Evolutionary conservation across 768 basidiomycete genomes (phyloP).

Genomic region (Panus rudis): DNA sequence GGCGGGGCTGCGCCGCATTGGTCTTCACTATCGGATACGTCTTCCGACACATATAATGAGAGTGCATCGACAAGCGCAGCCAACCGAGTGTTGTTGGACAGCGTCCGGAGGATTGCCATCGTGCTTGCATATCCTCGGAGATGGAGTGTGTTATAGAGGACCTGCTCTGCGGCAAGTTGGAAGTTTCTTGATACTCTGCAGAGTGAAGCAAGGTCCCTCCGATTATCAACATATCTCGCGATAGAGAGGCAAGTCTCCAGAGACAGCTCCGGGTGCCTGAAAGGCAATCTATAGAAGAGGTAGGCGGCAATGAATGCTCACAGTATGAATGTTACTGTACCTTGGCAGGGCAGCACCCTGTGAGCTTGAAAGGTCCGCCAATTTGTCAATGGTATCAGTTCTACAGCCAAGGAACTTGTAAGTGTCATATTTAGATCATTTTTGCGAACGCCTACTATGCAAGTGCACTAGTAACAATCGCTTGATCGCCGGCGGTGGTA

Average conservation of each 20-base stretch:
- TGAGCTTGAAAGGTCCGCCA: too few species aligned
- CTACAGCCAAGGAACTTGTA: too few species aligned
- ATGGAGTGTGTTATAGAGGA: conserved; percentile 53
- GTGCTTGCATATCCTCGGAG: conserved; percentile 34
- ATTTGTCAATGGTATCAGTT: too few species aligned
- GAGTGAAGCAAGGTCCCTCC: conserved; percentile 47
- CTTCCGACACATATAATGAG: conserved; percentile 36
- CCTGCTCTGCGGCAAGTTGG: conserved; percentile 45
- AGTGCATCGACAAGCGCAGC: conserved; percentile 46
- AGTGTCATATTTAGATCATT: too few species aligned
- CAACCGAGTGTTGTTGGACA: conserved; percentile 41
- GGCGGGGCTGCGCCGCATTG: neutral
- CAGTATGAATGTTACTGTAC: too few species aligned
- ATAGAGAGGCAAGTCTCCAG: conserved; percentile 54
- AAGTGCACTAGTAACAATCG: too few species aligned
- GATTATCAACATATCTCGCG: conserved; percentile 43
- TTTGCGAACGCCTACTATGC: too few species aligned
- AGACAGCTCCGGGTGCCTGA: conserved; percentile 56
- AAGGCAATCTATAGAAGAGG: too few species aligned
- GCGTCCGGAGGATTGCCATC: conserved; percentile 38
- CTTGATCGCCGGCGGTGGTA: too few species aligned
- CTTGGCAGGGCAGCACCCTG: too few species aligned
- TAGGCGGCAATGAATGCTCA: conserved; percentile 12
- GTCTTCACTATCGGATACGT: conserved; percentile 13
- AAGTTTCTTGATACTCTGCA: conserved; percentile 54